A percentile compares a stretch with the other conserved stretches of the same genome.
Evolutionary conservation across 148 eudicot genomes (phyloP).

Genomic region (Pharnaceum exiguum): DNA sequence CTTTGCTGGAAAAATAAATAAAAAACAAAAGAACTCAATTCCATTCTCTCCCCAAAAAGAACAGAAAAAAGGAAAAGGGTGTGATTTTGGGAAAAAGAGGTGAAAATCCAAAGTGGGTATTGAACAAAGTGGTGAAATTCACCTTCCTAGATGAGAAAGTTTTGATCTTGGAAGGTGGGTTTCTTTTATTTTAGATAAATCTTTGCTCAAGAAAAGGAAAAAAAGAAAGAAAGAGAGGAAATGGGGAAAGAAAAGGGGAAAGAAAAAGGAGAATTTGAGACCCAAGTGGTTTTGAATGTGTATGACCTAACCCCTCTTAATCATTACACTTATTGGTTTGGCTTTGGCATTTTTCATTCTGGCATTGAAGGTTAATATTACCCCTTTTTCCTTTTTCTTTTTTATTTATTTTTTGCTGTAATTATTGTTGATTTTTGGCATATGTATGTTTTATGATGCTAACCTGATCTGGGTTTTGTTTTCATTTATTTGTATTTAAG

Average conservation of each 20-base stretch:
- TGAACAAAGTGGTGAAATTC: background rate
- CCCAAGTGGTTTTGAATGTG: slow-evolving; percentile 60
- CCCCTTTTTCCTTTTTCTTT: background rate
- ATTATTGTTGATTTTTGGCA: background rate
- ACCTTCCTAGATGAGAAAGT: background rate
- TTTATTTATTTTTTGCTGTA: background rate
- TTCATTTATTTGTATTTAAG: background rate
- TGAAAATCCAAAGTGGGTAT: slow-evolving; percentile 3
- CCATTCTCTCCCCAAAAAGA: no score
- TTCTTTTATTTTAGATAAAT: background rate
- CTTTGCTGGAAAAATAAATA: no score
- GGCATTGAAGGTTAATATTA: slow-evolving; percentile 65
- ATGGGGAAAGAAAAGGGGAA: slow-evolving; percentile 14
- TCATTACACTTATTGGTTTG: slow-evolving; percentile 66
- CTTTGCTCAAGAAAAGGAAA: background rate
- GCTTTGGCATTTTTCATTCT: slow-evolving; percentile 82
- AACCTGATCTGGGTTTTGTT: background rate
- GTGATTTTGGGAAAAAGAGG: no score
- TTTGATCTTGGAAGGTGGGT: background rate
- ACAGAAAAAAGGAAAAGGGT: no score
- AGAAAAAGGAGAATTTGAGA: slow-evolving; percentile 25
- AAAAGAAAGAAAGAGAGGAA: slow-evolving; percentile 7
- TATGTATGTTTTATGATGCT: background rate
- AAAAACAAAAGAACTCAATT: no score
- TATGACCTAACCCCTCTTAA: slow-evolving; percentile 75